Evolutionary conservation across 306 rosid species (phyloP), one percentile per base, ranked within the genome.

Genomic region (Astragalus glycyphyllos): DNA sequence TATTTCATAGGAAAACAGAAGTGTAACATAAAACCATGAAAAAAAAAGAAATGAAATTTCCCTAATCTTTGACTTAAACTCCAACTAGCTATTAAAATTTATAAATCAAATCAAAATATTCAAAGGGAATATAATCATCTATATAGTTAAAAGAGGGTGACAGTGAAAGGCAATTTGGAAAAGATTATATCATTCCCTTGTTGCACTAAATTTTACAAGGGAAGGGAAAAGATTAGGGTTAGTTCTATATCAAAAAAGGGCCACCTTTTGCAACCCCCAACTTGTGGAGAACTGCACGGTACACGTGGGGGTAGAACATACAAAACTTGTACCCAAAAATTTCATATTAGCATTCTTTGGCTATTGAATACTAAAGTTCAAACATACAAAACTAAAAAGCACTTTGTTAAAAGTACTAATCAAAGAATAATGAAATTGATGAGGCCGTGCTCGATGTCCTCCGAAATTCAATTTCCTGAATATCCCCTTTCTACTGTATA

Each of bases 1-100:
- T 74, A 64, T 62, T 68, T 37, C 62, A 72, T 45, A 69, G 57
- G 54, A 57, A 64, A 58, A 41, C 20, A 10, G 11, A 40, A 13
- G 31, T 26, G 3, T 1, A 26, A 26, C 31, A 13, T 46, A 46
- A 37, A 15, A 37, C n/a, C 4, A 32, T n/a, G 8, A 47, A 9
- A 38, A 41, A 34, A n/a, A 15, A 59, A n/a, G 5, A 73, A 57
- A 48, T 65, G 32, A 37, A 14, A 55, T 5, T 38, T n/a, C 20
- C 54, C 46, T 6, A 5, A 14, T 15, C 40, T 45, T 31, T 47
- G 26, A 11, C 23, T 41, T 45, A 55, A 17, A 40, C 57, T 31
- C 34, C 69, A 11, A 62, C 17, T 63, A 57, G n/a, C 42, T 12
- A 12, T 7, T n/a, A n/a, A n/a, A n/a, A n/a, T n/a, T n/a, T 42